Evolutionary conservation across 2,329 filamentous ascomycete genomes (phyloP), one percentile per base, ranked within the genome.

Genomic region (Penicillium sp.): DNA sequence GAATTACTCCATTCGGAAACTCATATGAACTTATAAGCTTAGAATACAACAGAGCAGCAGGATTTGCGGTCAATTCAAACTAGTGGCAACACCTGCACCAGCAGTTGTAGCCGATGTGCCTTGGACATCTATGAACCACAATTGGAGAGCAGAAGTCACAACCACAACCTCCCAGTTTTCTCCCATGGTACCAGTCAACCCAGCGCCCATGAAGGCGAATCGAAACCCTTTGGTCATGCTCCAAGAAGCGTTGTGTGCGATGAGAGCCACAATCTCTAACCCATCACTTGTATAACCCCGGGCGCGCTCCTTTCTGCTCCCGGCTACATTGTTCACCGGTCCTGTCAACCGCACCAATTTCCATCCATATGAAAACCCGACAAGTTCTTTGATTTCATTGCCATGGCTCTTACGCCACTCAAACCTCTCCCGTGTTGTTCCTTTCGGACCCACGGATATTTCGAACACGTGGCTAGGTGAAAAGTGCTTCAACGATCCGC

Each of bases 201-300:
- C 55, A 16, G 39, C 47, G 1, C 57, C 50, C 53, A 53, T 46
- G 11, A 57, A 64, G 2, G 55, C 33, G 15, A 64, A 55, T 4
- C 50, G 40, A 23, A 64, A 53, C 5, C 50, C 41, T 16, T 57
- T 64, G 1, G 47, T 55, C 57, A 60, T 53, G 41, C 57, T 59
- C 52, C 50, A 59, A 7, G 60, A 62, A 23, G 50, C 46, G 31
- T 60, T 62, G 29, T 61, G 54, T 13, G 62, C 58, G 10, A 61
- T 40, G 3, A 62, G 16, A 11, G 58, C 60, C 7, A 64, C 48
- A 9, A 64, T 46, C 31, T 64, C 58, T n/a, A 53, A 16, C 6
- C 60, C 49, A 45, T 61, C 50, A 21, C 60, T 62, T 4, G 58
- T 52, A 46, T 59, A 39, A 5, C 54, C 56, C 4, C 11, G 13